phyloP scores from a whole-genome alignment of 2,329 filamentous ascomycete species.

The Claviceps pazoutovae region DNA sequence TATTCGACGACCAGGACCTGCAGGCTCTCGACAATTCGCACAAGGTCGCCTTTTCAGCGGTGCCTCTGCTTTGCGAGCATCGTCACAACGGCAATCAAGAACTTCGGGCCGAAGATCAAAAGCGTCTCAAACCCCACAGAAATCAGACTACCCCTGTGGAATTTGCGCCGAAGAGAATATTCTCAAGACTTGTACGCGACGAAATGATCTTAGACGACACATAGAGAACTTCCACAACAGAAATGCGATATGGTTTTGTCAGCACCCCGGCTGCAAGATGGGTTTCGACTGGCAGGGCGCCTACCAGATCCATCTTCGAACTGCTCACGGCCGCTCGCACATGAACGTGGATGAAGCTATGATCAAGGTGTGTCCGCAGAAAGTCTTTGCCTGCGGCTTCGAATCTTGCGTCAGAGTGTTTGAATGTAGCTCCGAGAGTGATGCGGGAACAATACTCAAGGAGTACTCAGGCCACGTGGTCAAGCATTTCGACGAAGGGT shows the following conservation, averaged over 20 bases:
- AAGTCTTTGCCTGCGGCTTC: constrained; percentile 35
- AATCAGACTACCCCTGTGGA: constrained; percentile 9
- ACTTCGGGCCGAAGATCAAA: not conserved
- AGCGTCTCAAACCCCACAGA: constrained; percentile 9
- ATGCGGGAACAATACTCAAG: constrained; percentile 25
- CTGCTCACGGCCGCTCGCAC: constrained; percentile 27
- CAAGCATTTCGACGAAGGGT: constrained; percentile 31
- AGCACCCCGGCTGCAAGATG: constrained; percentile 28
- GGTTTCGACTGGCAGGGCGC: constrained; percentile 34
- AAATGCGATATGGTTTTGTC: constrained; percentile 32
- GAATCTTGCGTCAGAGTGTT: constrained; percentile 29
- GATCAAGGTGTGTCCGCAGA: constrained; percentile 29
- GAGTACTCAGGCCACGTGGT: constrained; percentile 33
- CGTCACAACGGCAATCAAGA: not conserved
- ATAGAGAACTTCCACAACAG: constrained; percentile 34
- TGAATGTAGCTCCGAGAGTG: constrained; percentile 26
- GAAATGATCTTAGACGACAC: constrained; percentile 33
- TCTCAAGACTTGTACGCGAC: constrained; percentile 5
- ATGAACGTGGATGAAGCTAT: constrained; percentile 28
- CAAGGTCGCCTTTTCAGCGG: not conserved
- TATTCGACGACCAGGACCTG: not conserved
- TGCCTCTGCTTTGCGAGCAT: not conserved
- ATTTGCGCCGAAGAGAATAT: constrained; percentile 24
- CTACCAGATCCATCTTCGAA: constrained; percentile 33
- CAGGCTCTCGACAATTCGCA: not conserved